These are phyloP conservation scores for Solanum hybrid DNA, from an alignment of 305 asterid genomes.

Conservation along the genomic window DNA sequence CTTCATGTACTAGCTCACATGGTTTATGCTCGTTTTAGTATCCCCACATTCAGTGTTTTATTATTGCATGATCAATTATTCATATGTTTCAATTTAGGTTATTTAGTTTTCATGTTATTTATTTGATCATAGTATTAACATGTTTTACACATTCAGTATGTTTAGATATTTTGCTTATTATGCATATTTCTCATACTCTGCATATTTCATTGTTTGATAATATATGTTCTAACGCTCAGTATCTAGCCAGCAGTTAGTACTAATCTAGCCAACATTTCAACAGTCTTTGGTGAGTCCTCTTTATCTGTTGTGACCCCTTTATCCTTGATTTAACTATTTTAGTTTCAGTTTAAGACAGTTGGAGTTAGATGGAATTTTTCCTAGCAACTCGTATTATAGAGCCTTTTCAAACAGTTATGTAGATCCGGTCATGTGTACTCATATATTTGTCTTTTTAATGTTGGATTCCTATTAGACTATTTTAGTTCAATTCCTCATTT, in stretches of 20 bases:
- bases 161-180: background rate
- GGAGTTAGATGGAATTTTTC: background rate
- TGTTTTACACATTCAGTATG: background rate
- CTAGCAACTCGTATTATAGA: background rate
- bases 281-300: background rate
- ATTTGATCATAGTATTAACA: background rate
- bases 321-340: no score
- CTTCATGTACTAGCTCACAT: background rate
- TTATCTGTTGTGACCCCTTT: background rate
- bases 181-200: background rate
- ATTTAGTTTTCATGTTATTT: background rate
- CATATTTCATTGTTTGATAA: no score
- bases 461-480: background rate
- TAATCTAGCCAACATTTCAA: background rate
- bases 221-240: background rate
- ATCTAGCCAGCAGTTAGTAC: background rate
- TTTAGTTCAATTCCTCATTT: no score
- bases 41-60: background rate
- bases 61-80: background rate
- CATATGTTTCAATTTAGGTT: background rate
- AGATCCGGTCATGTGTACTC: background rate
- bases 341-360: background rate
- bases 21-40: background rate
- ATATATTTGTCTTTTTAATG: background rate
- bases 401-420: no score